These are phyloP conservation scores for Hymenoscyphus fructigenus DNA, from an alignment of 2,329 filamentous ascomycete genomes.

Conservation along the genomic window DNA sequence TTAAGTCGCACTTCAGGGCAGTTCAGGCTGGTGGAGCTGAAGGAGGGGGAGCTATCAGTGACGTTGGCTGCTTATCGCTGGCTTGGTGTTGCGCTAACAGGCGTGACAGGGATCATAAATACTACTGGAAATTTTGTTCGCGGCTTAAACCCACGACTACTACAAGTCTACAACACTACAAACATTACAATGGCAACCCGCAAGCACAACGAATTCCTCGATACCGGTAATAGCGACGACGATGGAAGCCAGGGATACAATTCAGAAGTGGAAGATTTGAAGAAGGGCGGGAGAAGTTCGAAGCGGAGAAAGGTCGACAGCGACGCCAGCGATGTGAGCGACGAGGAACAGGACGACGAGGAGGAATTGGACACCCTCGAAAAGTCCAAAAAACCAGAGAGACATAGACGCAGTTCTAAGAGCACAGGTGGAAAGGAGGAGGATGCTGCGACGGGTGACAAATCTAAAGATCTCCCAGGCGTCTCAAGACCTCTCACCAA, in stretches of 20 bases:
- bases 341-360: conserved; percentile 33
- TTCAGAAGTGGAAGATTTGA: conserved; percentile 63
- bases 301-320: conserved; percentile 63
- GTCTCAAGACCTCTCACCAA: conserved; percentile 57
- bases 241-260: conserved; percentile 55
- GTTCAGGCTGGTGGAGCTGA: not conserved
- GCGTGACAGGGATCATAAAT: not conserved
- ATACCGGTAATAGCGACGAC: conserved; percentile 57
- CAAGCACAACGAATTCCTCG: conserved; percentile 72
- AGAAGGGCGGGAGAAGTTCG: conserved; percentile 59
- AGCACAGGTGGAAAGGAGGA: conserved; percentile 20
- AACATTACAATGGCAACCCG: conserved; percentile 57
- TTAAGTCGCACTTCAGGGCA: not conserved
- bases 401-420: conserved; percentile 5
- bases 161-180: conserved; percentile 8
- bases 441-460: conserved; percentile 23
- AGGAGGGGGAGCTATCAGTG: conserved; percentile 6
- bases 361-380: conserved; percentile 33
- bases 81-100: conserved; percentile 5
- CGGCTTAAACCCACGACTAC: not conserved
- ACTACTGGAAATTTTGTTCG: conserved; percentile 10
- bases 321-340: conserved; percentile 41
- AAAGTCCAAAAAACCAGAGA: conserved; percentile 25
- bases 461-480: conserved; percentile 44
- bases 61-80: conserved; percentile 11